Evolutionary conservation across 805 yeast genomes (phyloP), one percentile per base, ranked within the genome.

Genomic region (Pichia phayaonensis): DNA sequence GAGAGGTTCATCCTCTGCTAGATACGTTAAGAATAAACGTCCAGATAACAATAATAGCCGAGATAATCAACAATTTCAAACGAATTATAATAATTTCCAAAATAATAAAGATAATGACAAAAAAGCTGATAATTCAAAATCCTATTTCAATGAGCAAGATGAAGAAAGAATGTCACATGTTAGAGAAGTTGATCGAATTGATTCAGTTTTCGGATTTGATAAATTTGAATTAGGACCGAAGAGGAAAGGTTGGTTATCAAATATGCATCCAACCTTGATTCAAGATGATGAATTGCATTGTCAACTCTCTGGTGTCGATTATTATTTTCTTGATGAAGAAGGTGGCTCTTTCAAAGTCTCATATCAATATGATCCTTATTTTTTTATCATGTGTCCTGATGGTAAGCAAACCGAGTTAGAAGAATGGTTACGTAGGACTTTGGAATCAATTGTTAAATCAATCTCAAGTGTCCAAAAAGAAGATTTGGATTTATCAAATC

Each of bases 321-420:
- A 85, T 66, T 95, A 95, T 63, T 94, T 95, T 59, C 68, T 94
- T 8, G 98, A 90, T 64, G 96, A 88, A 60, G 97, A 90, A 64
- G 99, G 99, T 45, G 99, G 97, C 8, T 81, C 86, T 42, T 94
- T 95, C 72, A 94, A 92, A 63, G 83, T 90, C 4, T 84, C 96
- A 0, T 67, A 87, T 15, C 84, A 77, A 51, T 87, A 79, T 62
- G 90, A 88, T 58, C 99, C 99, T 0, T 94, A 94, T 65, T 86
- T 94, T 61, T 78, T 84, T 47, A 69, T 94, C 12, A 74, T 80
- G 2, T 80, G 88, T 55, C 72, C 77, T n/a, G 77, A 77, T 1
- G 80, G 81, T 18, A 67, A 68, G 18, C 88, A 83, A 53, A 66
- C 79, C 2, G 97, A 87, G 55, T 88, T 90, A 4, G 98, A 94